These are phyloP conservation scores for Colletotrichum destructivum DNA, from an alignment of 2,329 filamentous ascomycete genomes.

Conservation along the genomic window DNA sequence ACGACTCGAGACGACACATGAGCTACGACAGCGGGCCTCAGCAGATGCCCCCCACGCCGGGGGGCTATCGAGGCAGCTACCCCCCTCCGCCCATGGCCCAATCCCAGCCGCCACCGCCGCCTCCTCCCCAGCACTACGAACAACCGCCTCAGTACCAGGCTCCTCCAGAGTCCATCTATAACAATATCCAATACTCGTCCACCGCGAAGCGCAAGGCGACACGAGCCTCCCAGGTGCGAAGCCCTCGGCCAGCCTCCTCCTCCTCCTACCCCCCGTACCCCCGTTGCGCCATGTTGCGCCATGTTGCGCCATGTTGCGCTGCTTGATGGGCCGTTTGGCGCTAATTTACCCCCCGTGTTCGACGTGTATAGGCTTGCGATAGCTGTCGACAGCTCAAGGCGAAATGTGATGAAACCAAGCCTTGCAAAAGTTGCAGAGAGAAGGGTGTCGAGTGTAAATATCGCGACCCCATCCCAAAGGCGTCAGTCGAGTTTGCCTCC, in stretches of 20 bases:
- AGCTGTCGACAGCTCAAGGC: conserved; percentile 90
- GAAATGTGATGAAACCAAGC: conserved; percentile 90
- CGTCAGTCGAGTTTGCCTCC: conserved; percentile 70
- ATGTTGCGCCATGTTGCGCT: too few relatives aligned
- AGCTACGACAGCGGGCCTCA: conserved; percentile 65
- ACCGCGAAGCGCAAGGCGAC: conserved; percentile 74
- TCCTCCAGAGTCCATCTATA: conserved; percentile 56
- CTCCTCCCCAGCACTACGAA: conserved; percentile 51
- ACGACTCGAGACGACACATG: conserved; percentile 67
- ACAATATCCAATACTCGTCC: conserved; percentile 59
- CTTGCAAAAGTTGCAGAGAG: conserved; percentile 89
- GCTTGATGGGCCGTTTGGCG: conserved; percentile 7
- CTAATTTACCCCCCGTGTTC: conserved; percentile 21
- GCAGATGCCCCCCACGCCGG: conserved; percentile 60
- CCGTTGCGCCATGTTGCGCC: background rate
- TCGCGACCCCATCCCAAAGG: conserved; percentile 90
- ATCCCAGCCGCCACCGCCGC: conserved; percentile 47
- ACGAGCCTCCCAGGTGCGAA: conserved; percentile 72
- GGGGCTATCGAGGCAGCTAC: conserved; percentile 59
- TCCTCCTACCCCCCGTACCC: too few relatives aligned
- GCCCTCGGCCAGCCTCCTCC: too few relatives aligned
- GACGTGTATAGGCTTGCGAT: conserved; percentile 82
- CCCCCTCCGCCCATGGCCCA: conserved; percentile 57
- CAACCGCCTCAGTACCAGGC: conserved; percentile 50
- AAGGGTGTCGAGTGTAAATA: conserved; percentile 89